A percentile compares a stretch with the other conserved stretches of the same genome.
Evolutionary conservation across 2,329 filamentous ascomycete species (phyloP).

Genomic region (Verticillium nubilum): DNA sequence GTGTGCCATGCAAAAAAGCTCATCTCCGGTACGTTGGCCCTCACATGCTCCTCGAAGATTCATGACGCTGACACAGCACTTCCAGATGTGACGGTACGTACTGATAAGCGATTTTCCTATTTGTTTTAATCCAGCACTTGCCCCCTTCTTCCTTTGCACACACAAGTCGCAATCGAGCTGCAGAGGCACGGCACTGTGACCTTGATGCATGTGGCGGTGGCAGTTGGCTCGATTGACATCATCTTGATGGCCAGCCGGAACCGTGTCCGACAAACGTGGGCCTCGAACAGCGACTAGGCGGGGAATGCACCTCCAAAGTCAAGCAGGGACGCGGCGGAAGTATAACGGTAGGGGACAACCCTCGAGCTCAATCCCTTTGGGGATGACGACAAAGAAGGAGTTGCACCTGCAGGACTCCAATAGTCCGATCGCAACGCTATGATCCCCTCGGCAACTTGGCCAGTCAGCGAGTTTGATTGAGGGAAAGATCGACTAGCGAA

Average conservation of each 20-base stretch:
- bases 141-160: background rate
- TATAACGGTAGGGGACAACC: background rate
- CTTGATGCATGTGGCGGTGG: slow-evolving; percentile 14
- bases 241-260: slow-evolving; percentile 17
- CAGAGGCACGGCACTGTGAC: slow-evolving; percentile 11
- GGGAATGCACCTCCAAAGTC: background rate
- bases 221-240: slow-evolving; percentile 18
- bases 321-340: background rate
- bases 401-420: background rate
- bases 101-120: slow-evolving; percentile 1
- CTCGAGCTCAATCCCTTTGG: background rate
- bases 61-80: slow-evolving; percentile 6
- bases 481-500: background rate
- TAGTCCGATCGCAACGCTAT: background rate
- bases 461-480: background rate
- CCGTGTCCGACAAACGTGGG: slow-evolving; percentile 1
- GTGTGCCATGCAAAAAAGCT: slow-evolving; percentile 79
- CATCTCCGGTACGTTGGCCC: slow-evolving; percentile 59
- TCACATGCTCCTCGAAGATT: background rate
- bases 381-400: background rate
- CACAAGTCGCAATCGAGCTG: slow-evolving; percentile 6
- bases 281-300: background rate
- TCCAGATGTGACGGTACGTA: slow-evolving; percentile 60
- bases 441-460: background rate
- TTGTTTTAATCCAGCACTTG: background rate